Base-by-base conservation (phyloP, 352 stramenopile genomes). In the Globisporangium echinulatum region DNA sequence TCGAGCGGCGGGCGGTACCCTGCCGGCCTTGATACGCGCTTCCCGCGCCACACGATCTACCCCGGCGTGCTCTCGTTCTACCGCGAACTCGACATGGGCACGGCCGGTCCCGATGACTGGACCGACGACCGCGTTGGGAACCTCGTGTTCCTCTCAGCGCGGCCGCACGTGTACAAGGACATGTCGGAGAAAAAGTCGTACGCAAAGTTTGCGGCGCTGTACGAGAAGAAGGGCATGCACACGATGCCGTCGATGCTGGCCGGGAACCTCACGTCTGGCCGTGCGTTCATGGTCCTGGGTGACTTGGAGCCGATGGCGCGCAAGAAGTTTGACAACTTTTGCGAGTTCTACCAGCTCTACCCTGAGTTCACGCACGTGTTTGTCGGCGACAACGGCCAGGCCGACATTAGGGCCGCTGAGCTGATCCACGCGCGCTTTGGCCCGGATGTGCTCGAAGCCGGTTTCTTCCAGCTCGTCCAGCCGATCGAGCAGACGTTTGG, bases 161-260 rank as follows among this genome's bases (percentile, higher is more conserved):
- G 97, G 42, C 97, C 97, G 6, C 96, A 99, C 70, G 87, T 99
- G 52, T 99, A 99, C 81, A 99, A 99, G 72, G 97, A 99, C 69
- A 77, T 99, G 54, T 98, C 92, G 38, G 97, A 99, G 69, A 97
- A 98, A 63, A 94, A 97, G 39, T 98, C 96, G 56, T 98, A 98
- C 73, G 83, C 83, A 25, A 99, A 99, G 58, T 99, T 99, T 76
- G 84, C 96, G 49, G 95, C 90, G 38, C 69, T 99, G 7, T 85
- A 97, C 61, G 77, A 92, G 63, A 80, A 85, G 66, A 88, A 92
- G 70, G 91, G 94, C 4, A 95, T 99, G 83, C 96, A 99, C 67
- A 98, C 94, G 5, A 77, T 96, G 39, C 96, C 96, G 7, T 98
- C 94, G 38, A 87, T 99, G 73, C 76, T 99, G 10, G 89, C 94